Conservation (phyloP, 1,139 yeast genomes). For the Hansenula sp. region DNA sequence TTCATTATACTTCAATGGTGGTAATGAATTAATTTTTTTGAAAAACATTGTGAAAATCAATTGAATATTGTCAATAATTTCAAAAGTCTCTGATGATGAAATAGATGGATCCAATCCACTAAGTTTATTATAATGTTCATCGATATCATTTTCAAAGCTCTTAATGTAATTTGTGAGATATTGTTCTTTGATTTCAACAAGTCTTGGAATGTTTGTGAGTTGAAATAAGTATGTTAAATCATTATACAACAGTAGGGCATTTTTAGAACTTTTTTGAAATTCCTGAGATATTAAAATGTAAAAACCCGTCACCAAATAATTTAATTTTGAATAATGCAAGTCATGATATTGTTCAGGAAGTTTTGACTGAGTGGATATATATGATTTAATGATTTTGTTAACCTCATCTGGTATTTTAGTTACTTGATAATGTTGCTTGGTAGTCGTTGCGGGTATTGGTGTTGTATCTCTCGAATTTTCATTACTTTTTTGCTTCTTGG, state of each 20-base stretch:
- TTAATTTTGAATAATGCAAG: conserved; percentile 11
- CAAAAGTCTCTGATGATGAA: conserved; percentile 10
- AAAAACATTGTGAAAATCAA: conserved; percentile 4
- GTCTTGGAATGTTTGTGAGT: conserved; percentile 4
- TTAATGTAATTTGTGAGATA: conserved; percentile 10
- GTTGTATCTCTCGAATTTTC: conserved; percentile 9
- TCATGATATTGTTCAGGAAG: conserved; percentile 10
- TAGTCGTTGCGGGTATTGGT: conserved; percentile 2
- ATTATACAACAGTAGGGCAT: conserved; percentile 14
- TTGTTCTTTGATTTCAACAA: conserved; percentile 12
- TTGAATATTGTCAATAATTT: conserved; percentile 10
- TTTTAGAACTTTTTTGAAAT: conserved; percentile 4
- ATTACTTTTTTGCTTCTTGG: conserved; percentile 3
- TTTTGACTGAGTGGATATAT: conserved; percentile 6
- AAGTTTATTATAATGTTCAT: conserved; percentile 3
- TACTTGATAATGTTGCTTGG: neutral
- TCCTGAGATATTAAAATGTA: conserved; percentile 14
- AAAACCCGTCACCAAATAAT: conserved; percentile 13
- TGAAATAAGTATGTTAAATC: conserved; percentile 11
- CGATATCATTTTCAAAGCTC: conserved; percentile 7
- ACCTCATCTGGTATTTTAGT: conserved; percentile 13
- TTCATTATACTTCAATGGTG: neutral
- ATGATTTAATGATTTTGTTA: conserved; percentile 12
- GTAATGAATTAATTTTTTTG: conserved; percentile 5
- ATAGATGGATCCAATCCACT: conserved; percentile 14